phyloP scores from a whole-genome alignment of 192 early-diverging fungal species.

The Chytriomyces confervae region DNA sequence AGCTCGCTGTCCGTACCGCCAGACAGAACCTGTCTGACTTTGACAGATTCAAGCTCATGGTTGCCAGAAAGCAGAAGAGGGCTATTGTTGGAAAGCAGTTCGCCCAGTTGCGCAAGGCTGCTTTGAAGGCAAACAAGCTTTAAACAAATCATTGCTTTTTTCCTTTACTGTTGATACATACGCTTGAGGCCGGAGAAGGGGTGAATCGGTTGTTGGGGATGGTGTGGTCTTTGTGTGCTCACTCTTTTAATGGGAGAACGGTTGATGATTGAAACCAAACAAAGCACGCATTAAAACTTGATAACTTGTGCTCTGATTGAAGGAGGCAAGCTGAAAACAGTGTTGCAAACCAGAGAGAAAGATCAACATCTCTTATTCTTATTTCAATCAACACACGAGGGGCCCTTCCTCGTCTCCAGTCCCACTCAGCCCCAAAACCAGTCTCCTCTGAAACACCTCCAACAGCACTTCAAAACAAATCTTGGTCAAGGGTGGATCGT shows the following conservation, averaged over 20 bases:
- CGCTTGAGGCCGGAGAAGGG: too few species aligned
- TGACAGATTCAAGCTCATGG: constrained; percentile 97
- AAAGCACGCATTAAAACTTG: too few species aligned
- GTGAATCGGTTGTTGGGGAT: too few species aligned
- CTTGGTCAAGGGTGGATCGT: constrained; percentile 65
- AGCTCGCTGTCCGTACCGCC: constrained; percentile 80
- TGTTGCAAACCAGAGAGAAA: too few species aligned
- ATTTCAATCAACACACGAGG: background rate
- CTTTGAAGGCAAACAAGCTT: constrained; percentile 17
- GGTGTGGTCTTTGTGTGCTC: too few species aligned
- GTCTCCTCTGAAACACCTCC: constrained; percentile 64
- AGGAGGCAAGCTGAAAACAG: too few species aligned
- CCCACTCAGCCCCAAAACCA: constrained; percentile 40
- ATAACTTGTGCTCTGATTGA: too few species aligned
- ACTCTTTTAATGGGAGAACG: too few species aligned
- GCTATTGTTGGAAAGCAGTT: constrained; percentile 51
- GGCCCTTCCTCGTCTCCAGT: constrained; percentile 16
- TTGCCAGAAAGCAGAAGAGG: constrained; percentile 89
- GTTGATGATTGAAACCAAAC: too few species aligned
- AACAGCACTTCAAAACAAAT: constrained; percentile 63
- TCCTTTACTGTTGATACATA: background rate
- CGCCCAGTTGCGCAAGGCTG: constrained; percentile 49
- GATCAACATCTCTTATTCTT: background rate
- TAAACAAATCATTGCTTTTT: constrained; percentile 15
- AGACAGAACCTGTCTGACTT: constrained; percentile 88